Evolutionary conservation across 2,329 filamentous ascomycete genomes (phyloP), one percentile per base, ranked within the genome.

Genomic region (Microsporum canis): DNA sequence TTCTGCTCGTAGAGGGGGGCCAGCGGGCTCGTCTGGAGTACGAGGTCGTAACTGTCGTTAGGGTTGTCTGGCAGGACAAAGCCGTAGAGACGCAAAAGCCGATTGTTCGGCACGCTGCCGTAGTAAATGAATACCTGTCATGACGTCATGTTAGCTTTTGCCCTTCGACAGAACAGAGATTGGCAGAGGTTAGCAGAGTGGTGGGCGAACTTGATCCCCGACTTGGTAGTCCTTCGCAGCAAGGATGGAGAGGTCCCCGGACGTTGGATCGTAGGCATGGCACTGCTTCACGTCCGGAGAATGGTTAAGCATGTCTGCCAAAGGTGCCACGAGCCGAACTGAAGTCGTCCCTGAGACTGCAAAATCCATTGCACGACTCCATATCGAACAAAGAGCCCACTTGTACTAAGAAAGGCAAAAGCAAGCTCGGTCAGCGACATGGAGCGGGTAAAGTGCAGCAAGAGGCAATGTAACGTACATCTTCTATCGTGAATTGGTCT

Each of bases 251-350:
- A 74, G 63, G 65, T 69, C 66, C 64, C 69, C 66, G 60, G 71
- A 71, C 57, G 62, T 65, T 43, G 64, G 59, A 67, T 73, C 69
- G 62, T 73, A 73, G 63, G 67, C 69, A 63, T 74, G 71, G 60
- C 72, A 73, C 63, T 71, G 69, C 66, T 68, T 67, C 38, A 69
- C 70, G 33, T 70, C 68, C 64, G 66, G 63, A 17, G 69, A 71
- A 67, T 74, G 72, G 66, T 74, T 73, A 57, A 74, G 63, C 72
- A 74, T 74, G 63, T 74, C 71, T 58, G 72, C 71, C 51, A 73
- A 72, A 38, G 71, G 72, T 57, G 71, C 70, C 61, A 73, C 59
- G 60, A 66, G 63, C 60, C 64, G 65, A 65, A 66, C 60, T 29
- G 63, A 63, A 57, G 64, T 65, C 61, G 47, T 61, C 64, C 62